phyloP scores from a whole-genome alignment of 768 basidiomycete species.

The Asterophora lycoperdoides region DNA sequence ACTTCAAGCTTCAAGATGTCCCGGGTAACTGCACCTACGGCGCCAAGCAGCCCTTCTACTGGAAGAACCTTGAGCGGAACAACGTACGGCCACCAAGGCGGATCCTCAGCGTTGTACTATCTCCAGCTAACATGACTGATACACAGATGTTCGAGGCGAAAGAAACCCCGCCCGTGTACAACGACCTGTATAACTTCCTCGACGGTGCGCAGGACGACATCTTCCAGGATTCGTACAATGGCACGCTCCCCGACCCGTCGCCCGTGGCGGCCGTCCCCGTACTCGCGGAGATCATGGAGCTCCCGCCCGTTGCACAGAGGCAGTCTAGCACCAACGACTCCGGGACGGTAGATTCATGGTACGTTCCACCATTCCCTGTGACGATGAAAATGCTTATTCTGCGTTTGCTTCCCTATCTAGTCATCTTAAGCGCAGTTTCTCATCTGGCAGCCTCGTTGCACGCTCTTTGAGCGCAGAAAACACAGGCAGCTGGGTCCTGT shows the following conservation, averaged over 20 bases:
- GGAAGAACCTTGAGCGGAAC: constrained; percentile 60
- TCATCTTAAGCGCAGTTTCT: not conserved
- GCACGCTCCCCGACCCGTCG: constrained; percentile 37
- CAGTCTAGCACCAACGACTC: too few relatives aligned
- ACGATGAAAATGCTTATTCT: too few relatives aligned
- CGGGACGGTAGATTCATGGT: too few relatives aligned
- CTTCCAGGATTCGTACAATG: constrained; percentile 54
- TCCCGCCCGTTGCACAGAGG: not conserved
- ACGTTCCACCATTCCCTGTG: too few relatives aligned
- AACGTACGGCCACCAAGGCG: constrained; percentile 52
- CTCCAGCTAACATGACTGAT: not conserved
- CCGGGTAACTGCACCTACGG: constrained; percentile 71
- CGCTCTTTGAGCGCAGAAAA: constrained; percentile 1
- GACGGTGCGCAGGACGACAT: constrained; percentile 76
- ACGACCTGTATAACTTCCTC: constrained; percentile 61
- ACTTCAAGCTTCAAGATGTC: constrained; percentile 36
- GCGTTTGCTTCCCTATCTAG: not conserved
- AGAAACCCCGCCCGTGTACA: constrained; percentile 62
- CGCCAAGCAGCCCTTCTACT: constrained; percentile 67
- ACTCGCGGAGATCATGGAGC: constrained; percentile 16
- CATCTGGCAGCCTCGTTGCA: not conserved
- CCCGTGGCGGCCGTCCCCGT: constrained; percentile 36
- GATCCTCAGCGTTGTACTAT: too few relatives aligned
- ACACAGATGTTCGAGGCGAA: constrained; percentile 63
- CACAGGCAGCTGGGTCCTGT: constrained; percentile 1